phyloP scores from a whole-genome alignment of 345 rosid species.

The Eucalyptus sp. region DNA sequence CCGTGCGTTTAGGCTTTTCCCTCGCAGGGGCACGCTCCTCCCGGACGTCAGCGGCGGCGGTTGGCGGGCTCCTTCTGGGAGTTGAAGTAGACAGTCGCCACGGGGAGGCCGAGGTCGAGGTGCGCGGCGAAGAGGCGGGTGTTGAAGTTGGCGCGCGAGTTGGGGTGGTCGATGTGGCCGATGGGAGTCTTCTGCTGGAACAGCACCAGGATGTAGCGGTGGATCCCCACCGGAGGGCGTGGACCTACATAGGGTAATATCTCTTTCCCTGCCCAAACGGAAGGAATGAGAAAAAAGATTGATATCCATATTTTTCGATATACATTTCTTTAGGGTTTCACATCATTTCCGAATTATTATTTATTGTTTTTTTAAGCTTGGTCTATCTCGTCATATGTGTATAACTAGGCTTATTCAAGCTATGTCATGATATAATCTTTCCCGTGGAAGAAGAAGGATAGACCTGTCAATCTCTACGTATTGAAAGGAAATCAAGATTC shows the following conservation, averaged over 20 bases:
- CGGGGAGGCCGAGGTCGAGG: conserved; percentile 63
- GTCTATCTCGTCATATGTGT: neutral
- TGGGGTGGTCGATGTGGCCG: conserved; percentile 47
- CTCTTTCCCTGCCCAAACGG: conserved; percentile 46
- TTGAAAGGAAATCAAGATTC: neutral
- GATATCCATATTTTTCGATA: neutral
- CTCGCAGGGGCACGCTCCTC: too few relatives aligned
- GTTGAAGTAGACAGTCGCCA: conserved; percentile 74
- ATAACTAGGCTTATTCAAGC: neutral
- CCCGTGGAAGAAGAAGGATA: neutral
- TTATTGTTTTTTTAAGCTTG: neutral
- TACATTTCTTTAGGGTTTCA: neutral
- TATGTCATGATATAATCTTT: neutral
- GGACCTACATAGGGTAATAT: conserved; percentile 30
- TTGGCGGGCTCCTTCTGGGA: conserved; percentile 76
- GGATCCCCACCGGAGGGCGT: conserved; percentile 79
- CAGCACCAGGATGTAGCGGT: conserved; percentile 67
- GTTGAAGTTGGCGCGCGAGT: conserved; percentile 53
- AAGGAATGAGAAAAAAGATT: neutral
- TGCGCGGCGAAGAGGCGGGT: conserved; percentile 56
- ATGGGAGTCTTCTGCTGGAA: conserved; percentile 51
- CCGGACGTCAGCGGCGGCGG: conserved; percentile 31
- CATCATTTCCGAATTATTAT: neutral
- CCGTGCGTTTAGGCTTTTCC: neutral
- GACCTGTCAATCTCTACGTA: neutral